A percentile compares a stretch with the other conserved stretches of the same genome.
Evolutionary conservation across 129 eudicot genomes (phyloP).

Genomic region (Apium graveolens): DNA sequence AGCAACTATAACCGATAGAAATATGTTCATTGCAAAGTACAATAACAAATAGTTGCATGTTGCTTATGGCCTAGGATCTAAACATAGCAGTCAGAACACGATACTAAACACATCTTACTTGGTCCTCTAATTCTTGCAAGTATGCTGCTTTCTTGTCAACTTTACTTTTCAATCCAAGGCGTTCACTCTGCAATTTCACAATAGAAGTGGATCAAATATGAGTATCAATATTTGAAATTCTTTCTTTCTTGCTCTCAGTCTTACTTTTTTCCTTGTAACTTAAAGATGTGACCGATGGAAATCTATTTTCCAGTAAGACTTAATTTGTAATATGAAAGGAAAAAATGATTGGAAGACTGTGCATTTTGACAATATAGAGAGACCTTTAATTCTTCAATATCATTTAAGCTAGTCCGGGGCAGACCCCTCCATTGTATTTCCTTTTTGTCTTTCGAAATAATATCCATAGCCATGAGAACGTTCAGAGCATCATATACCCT

Average conservation of each 20-base stretch:
- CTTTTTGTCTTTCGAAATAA: slow-evolving; percentile 69
- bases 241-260: background rate
- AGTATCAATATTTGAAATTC: background rate
- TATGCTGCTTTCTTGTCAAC: slow-evolving; percentile 75
- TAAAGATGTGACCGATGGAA: background rate
- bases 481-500: slow-evolving; percentile 78
- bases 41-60: background rate
- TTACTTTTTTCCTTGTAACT: background rate
- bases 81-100: background rate
- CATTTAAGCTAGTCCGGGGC: slow-evolving; percentile 44
- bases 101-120: slow-evolving; percentile 34
- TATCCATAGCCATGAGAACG: slow-evolving; percentile 86
- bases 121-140: slow-evolving; percentile 71
- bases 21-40: background rate
- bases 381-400: slow-evolving; percentile 71
- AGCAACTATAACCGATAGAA: background rate
- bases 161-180: slow-evolving; percentile 44
- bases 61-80: background rate
- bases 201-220: background rate
- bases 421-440: slow-evolving; percentile 84
- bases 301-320: background rate
- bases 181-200: slow-evolving; percentile 42
- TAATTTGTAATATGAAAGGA: background rate
- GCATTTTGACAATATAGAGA: background rate
- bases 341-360: background rate